These are phyloP conservation scores for Daucus carota DNA, from an alignment of 129 eudicot genomes.

Conservation along the genomic window DNA sequence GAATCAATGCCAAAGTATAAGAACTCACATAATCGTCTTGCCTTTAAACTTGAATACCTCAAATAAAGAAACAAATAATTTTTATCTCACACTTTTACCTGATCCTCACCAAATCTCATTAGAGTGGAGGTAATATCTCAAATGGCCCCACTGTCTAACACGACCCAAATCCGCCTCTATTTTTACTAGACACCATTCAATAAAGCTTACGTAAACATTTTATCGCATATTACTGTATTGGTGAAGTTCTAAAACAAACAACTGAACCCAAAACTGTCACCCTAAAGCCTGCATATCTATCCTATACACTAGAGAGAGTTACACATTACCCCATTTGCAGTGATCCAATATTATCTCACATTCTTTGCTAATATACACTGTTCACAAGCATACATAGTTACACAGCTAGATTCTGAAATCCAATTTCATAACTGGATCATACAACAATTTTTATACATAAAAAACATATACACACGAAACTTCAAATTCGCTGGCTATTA, in stretches of 20 bases:
- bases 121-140: neutral
- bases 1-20: neutral
- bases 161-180: neutral
- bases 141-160: neutral
- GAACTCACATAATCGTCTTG: neutral
- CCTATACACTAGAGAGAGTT: neutral
- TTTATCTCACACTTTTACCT: neutral
- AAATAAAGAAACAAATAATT: neutral
- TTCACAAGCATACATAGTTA: neutral
- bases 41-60: neutral
- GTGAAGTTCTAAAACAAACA: neutral
- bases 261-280: neutral
- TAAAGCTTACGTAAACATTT: neutral
- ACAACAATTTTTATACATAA: neutral
- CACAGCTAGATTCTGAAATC: neutral
- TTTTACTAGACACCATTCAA: neutral
- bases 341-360: neutral
- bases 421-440: neutral
- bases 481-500: neutral
- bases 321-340: neutral
- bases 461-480: neutral
- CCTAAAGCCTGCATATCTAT: neutral
- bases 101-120: neutral
- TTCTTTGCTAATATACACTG: neutral
- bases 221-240: neutral